A percentile compares a stretch with the other conserved stretches of the same genome.
These are phyloP conservation scores for Coemansia sp. DNA, from an alignment of 192 early-diverging fungal genomes.

Conservation along the genomic window DNA sequence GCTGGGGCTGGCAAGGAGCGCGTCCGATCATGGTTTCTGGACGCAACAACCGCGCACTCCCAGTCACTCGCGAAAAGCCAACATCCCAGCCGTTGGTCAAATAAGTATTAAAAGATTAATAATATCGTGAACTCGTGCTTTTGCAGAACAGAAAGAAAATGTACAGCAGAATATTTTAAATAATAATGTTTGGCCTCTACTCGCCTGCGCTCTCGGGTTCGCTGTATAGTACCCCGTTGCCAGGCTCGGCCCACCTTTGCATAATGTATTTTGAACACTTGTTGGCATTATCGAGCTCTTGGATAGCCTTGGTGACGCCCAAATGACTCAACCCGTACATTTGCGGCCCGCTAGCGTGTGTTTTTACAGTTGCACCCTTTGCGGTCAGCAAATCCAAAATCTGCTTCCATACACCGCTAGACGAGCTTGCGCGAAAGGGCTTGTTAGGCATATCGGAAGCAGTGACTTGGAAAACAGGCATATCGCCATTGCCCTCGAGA, in stretches of 20 bases:
- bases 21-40: conserved; percentile 36
- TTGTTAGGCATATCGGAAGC: conserved; percentile 63
- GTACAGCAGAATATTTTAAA: neutral
- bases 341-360: conserved; percentile 70
- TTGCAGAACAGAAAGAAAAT: neutral
- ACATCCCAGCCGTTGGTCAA: neutral
- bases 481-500: conserved; percentile 61
- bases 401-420: conserved; percentile 71
- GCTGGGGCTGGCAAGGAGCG: conserved; percentile 69
- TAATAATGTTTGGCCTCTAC: neutral
- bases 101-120: neutral
- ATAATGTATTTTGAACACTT: conserved; percentile 45
- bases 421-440: conserved; percentile 61
- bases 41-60: conserved; percentile 33
- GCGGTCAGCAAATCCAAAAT: conserved; percentile 61
- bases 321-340: conserved; percentile 69
- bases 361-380: conserved; percentile 66
- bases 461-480: conserved; percentile 66
- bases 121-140: neutral
- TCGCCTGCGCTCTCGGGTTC: conserved; percentile 4
- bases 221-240: neutral
- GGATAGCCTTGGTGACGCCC: conserved; percentile 71
- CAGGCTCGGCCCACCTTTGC: conserved; percentile 43
- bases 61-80: conserved; percentile 10
- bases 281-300: conserved; percentile 55